Percentiles rank a stretch among this genome's conserved stretches.
Evolutionary conservation across 768 basidiomycete species (phyloP).

Genomic region (Termitomyces sp.): DNA sequence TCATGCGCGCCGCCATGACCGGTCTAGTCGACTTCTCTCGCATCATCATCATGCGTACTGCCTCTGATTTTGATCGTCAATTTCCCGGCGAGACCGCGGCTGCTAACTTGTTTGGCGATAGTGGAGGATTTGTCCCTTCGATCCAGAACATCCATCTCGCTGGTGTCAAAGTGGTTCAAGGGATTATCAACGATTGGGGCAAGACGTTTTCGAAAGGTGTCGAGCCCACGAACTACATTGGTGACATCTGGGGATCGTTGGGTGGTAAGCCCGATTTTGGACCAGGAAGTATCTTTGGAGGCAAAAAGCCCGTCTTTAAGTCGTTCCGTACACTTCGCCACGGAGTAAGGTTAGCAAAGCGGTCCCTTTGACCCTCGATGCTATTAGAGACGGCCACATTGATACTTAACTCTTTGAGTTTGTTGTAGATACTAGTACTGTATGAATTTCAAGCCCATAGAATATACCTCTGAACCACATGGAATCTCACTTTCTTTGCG

Average conservation of each 20-base stretch:
- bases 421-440: no score
- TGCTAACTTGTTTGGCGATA: slow-evolving; percentile 4
- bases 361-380: no score
- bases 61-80: slow-evolving; percentile 9
- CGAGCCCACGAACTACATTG: slow-evolving; percentile 8
- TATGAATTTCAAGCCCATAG: no score
- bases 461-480: no score
- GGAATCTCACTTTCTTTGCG: no score
- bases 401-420: no score
- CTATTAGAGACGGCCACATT: no score
- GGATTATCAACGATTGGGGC: slow-evolving; percentile 2
- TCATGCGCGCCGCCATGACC: slow-evolving; percentile 1
- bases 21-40: slow-evolving; percentile 8
- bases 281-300: not conserved
- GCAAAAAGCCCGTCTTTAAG: no score
- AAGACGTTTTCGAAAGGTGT: slow-evolving; percentile 3
- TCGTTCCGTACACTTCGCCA: no score
- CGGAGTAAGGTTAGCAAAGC: no score
- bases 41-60: slow-evolving; percentile 12
- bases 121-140: slow-evolving; percentile 3
- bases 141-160: slow-evolving; percentile 8
- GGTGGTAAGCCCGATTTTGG: slow-evolving; percentile 10
- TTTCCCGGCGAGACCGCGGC: slow-evolving; percentile 2
- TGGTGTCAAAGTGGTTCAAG: slow-evolving; percentile 5
- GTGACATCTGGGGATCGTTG: slow-evolving; percentile 9